Evolutionary conservation across 805 yeast species (phyloP).

Genomic region (Candida saitoana): DNA sequence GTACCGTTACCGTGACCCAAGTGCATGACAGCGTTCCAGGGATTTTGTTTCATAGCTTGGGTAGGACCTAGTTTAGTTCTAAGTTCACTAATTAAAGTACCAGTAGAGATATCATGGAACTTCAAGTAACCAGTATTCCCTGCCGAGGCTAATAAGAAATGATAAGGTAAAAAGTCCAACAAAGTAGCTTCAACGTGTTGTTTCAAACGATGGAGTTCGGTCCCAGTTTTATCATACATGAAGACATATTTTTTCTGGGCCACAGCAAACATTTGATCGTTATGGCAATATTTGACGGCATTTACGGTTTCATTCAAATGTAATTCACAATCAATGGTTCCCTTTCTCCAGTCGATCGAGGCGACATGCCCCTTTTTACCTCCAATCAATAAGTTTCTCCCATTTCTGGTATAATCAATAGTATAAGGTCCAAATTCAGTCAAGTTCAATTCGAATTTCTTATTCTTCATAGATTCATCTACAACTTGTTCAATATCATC

Average conservation of each 20-base stretch:
- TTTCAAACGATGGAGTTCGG: slow-evolving; percentile 85
- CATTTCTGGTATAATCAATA: slow-evolving; percentile 79
- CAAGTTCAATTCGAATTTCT: slow-evolving; percentile 68
- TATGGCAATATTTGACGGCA: slow-evolving; percentile 86
- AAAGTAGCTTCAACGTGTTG: slow-evolving; percentile 84
- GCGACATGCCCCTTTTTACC: slow-evolving; percentile 96
- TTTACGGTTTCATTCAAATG: slow-evolving; percentile 84
- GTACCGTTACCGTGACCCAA: slow-evolving; percentile 92
- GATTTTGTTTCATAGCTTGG: slow-evolving; percentile 81
- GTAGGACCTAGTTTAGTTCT: slow-evolving; percentile 91
- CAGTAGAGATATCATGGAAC: slow-evolving; percentile 95
- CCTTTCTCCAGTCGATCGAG: slow-evolving; percentile 91
- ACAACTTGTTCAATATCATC: slow-evolving; percentile 72
- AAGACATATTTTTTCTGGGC: slow-evolving; percentile 95
- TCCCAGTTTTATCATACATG: slow-evolving; percentile 86
- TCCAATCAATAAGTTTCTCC: slow-evolving; percentile 77
- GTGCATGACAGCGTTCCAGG: slow-evolving; percentile 93
- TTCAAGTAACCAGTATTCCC: slow-evolving; percentile 86
- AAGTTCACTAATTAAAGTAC: slow-evolving; percentile 74
- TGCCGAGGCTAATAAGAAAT: slow-evolving; percentile 78
- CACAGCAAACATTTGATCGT: slow-evolving; percentile 90
- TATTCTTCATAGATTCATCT: slow-evolving; percentile 70
- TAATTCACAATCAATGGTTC: slow-evolving; percentile 74
- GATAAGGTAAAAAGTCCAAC: slow-evolving; percentile 89
- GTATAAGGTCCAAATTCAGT: slow-evolving; percentile 83